Evolutionary conservation across 805 yeast species (phyloP).

Genomic region (Tetrapisispora nanseiensis): DNA sequence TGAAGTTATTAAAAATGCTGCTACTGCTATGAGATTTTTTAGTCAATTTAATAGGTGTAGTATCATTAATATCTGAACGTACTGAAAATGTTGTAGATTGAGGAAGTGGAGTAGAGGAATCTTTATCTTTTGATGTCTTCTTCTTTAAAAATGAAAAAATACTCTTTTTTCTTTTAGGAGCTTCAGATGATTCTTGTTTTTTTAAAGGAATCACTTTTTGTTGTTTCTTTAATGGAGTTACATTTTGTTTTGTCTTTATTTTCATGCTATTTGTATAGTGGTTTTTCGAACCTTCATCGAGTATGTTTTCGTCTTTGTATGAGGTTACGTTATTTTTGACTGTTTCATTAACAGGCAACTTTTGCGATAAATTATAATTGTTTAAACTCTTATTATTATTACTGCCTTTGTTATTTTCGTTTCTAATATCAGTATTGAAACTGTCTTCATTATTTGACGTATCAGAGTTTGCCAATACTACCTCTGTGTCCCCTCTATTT

Average conservation of each 20-base stretch:
- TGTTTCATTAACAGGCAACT: no score
- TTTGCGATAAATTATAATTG: no score
- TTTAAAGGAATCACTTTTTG: neutral
- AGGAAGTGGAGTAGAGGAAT: constrained; percentile 1
- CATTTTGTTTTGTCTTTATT: neutral
- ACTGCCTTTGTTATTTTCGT: no score
- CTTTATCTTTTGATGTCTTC: constrained; percentile 10
- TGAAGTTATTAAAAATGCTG: constrained; percentile 22
- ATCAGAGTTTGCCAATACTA: neutral
- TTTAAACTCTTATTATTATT: no score
- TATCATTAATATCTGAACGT: constrained; percentile 4
- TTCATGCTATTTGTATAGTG: neutral
- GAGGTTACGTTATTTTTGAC: no score
- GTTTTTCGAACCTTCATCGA: no score
- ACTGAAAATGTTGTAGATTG: constrained; percentile 13
- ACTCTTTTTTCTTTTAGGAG: constrained; percentile 16
- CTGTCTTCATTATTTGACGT: neutral
- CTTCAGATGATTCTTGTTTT: neutral
- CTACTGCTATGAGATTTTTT: constrained; percentile 24
- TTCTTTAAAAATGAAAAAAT: constrained; percentile 25
- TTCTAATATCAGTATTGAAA: neutral
- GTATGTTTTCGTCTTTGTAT: no score
- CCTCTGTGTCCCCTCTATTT: neutral
- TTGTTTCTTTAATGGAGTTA: neutral
- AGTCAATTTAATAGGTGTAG: constrained; percentile 15